These are phyloP conservation scores for Kurtzmaniella quercitrusa DNA, from an alignment of 1,139 yeast species.

Conservation along the genomic window DNA sequence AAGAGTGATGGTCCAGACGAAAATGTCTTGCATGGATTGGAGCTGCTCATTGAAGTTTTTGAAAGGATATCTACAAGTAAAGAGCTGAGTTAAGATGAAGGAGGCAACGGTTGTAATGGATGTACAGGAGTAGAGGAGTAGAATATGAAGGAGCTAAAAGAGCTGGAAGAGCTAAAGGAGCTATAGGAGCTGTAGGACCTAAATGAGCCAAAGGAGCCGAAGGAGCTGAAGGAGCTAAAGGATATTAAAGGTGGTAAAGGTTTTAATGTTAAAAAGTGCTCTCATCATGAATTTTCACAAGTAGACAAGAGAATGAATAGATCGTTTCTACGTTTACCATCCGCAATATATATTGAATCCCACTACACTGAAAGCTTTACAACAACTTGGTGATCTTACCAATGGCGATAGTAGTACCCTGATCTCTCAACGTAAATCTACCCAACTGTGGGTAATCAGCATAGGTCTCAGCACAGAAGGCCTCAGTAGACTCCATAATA, in stretches of 20 bases:
- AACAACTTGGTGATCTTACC: constrained; percentile 87
- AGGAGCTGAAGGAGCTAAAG: too few species aligned
- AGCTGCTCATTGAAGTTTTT: constrained; percentile 49
- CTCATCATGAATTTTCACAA: too few species aligned
- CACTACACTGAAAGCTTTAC: constrained; percentile 11
- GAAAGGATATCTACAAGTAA: constrained; percentile 15
- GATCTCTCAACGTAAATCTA: constrained; percentile 96
- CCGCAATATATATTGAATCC: background rate
- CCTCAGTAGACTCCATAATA: constrained; percentile 74
- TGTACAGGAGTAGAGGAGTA: too few species aligned
- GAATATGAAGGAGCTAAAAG: too few species aligned
- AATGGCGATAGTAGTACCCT: constrained; percentile 96
- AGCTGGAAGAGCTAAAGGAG: too few species aligned
- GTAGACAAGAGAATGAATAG: too few species aligned
- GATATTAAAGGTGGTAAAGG: too few species aligned
- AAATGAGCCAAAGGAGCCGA: too few species aligned
- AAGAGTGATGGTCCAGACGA: constrained; percentile 71
- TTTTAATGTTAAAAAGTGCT: too few species aligned
- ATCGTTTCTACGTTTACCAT: background rate
- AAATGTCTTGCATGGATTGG: constrained; percentile 63
- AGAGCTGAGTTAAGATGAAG: too few species aligned
- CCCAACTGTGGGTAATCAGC: constrained; percentile 93
- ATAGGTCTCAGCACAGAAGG: constrained; percentile 91
- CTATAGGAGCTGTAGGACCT: too few species aligned
- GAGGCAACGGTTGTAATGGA: too few species aligned